phyloP scores from a whole-genome alignment of 1,139 yeast species.

The Saccharomyces uvarum region DNA sequence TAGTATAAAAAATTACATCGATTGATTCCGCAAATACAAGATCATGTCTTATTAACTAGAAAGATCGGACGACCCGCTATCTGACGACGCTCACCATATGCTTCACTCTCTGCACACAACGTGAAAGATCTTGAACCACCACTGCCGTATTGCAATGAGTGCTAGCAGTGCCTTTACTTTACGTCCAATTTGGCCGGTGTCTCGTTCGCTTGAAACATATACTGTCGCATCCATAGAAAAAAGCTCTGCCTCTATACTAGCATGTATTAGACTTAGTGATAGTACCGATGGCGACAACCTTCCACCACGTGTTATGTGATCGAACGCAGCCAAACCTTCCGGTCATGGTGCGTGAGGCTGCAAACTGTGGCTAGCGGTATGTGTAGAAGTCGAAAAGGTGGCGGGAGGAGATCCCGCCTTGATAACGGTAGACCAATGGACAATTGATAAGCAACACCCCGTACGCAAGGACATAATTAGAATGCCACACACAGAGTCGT shows the following conservation, averaged over 20 bases:
- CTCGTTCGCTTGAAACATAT: not conserved
- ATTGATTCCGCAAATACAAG: not conserved
- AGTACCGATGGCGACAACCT: not conserved
- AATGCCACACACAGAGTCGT: not conserved
- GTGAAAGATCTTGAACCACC: not conserved
- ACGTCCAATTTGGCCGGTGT: not conserved
- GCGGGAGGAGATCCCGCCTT: not conserved
- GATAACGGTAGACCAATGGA: not conserved
- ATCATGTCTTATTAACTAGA: not conserved
- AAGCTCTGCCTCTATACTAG: not conserved
- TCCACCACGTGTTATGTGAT: not conserved
- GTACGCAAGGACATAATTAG: not conserved
- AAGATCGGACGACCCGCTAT: not conserved
- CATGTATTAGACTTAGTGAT: not conserved
- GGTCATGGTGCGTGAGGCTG: not conserved
- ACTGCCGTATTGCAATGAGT: not conserved
- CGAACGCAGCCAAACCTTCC: not conserved
- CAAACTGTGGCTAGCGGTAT: not conserved
- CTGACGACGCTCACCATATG: not conserved
- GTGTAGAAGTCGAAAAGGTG: not conserved
- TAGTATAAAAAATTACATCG: not conserved
- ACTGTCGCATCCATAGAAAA: not conserved
- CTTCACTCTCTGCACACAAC: not conserved
- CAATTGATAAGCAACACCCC: not conserved
- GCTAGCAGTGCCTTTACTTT: not conserved